Evolutionary conservation across 352 stramenopile species (phyloP).

Genomic region (Stephanocyclus meneghinianus): DNA sequence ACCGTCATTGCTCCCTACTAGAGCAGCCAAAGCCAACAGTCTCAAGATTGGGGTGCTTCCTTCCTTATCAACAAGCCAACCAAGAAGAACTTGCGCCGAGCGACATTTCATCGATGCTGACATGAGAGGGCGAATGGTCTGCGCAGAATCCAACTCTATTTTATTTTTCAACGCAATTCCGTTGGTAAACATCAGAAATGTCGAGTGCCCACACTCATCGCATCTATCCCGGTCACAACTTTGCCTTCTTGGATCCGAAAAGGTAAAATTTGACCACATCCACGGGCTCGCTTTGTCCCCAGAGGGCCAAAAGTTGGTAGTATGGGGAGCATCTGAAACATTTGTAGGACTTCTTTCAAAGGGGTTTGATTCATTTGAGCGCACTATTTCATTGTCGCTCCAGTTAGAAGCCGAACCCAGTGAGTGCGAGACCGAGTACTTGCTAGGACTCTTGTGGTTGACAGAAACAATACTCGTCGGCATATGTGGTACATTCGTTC

Average conservation of each 20-base stretch:
- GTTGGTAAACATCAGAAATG: slow-evolving; percentile 52
- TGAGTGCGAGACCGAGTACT: slow-evolving; percentile 70
- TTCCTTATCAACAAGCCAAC: slow-evolving; percentile 38
- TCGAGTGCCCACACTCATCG: slow-evolving; percentile 37
- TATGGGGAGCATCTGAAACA: slow-evolving; percentile 72
- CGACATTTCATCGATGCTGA: slow-evolving; percentile 62
- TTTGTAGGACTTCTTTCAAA: slow-evolving; percentile 68
- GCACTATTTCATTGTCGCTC: slow-evolving; percentile 66
- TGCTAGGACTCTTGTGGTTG: slow-evolving; percentile 41
- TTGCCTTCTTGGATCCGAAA: slow-evolving; percentile 60
- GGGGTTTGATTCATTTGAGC: slow-evolving; percentile 59
- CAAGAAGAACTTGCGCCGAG: slow-evolving; percentile 50
- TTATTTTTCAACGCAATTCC: slow-evolving; percentile 70
- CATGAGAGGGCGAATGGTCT: slow-evolving; percentile 67
- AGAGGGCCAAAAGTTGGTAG: slow-evolving; percentile 67
- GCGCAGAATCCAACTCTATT: slow-evolving; percentile 68
- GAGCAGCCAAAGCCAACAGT: slow-evolving; percentile 53
- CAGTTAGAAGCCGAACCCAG: slow-evolving; percentile 50
- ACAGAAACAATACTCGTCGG: slow-evolving; percentile 69
- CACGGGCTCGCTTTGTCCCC: slow-evolving; percentile 65
- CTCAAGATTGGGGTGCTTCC: slow-evolving; percentile 61
- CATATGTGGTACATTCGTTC: slow-evolving; percentile 69
- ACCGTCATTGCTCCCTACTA: slow-evolving; percentile 53
- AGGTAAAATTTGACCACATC: slow-evolving; percentile 63
- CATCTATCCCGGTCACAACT: slow-evolving; percentile 61